phyloP scores from a whole-genome alignment of 306 rosid genomes.

The Corylus heterophylla region DNA sequence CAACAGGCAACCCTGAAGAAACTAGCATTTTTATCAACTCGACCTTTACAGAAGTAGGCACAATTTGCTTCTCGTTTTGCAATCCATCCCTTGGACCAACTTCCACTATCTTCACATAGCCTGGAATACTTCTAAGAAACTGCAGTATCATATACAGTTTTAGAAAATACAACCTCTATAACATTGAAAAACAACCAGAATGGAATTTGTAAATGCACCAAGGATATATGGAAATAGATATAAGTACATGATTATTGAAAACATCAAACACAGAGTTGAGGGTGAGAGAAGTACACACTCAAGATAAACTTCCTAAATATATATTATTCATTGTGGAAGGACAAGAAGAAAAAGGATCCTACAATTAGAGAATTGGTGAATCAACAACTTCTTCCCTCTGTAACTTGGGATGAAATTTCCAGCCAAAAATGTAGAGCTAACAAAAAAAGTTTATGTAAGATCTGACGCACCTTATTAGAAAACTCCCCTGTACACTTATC shows the following conservation, averaged over 20 bases:
- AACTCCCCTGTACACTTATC: slow-evolving; percentile 32
- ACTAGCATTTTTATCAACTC: slow-evolving; percentile 72
- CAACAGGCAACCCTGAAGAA: slow-evolving; percentile 75
- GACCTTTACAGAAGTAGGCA: slow-evolving; percentile 79
- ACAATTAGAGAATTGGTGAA: background rate
- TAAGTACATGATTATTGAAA: background rate
- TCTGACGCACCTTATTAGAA: slow-evolving; percentile 55
- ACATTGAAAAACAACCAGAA: slow-evolving; percentile 4
- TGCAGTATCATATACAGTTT: slow-evolving; percentile 20
- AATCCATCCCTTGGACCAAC: slow-evolving; percentile 95
- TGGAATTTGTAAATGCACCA: slow-evolving; percentile 10
- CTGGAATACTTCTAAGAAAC: slow-evolving; percentile 58
- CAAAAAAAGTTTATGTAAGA: slow-evolving; percentile 5
- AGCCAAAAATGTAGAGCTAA: background rate
- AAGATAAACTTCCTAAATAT: background rate
- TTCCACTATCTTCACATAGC: slow-evolving; percentile 82
- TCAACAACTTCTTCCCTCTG: background rate
- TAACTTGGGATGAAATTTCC: background rate
- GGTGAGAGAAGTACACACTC: background rate
- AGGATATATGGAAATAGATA: slow-evolving; percentile 16
- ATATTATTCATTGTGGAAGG: background rate
- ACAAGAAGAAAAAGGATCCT: background rate
- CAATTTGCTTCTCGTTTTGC: slow-evolving; percentile 78
- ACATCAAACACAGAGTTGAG: slow-evolving; percentile 3
- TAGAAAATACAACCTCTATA: slow-evolving; percentile 25